These are phyloP conservation scores for Penicillium rolfsii DNA, from an alignment of 2,329 filamentous ascomycete genomes.

Conservation along the genomic window DNA sequence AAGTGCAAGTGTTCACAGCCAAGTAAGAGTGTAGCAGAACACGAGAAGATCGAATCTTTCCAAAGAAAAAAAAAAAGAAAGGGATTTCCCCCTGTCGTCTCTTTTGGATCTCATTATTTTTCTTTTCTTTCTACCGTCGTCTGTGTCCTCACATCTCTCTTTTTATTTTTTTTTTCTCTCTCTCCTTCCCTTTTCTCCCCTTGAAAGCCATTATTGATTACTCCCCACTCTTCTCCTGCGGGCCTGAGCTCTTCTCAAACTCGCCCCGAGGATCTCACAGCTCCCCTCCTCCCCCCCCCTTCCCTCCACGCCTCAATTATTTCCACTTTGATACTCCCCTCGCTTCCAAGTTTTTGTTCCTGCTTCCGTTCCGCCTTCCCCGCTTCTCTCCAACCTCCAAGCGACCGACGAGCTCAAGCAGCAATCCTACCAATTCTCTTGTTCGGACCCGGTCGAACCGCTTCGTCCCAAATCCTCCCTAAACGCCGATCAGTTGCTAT, in stretches of 20 bases:
- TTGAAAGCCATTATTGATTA: neutral
- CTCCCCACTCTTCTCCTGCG: neutral
- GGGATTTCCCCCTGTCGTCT: neutral
- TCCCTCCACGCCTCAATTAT: slow-evolving; percentile 18
- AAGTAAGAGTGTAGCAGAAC: neutral
- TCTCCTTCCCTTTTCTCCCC: neutral
- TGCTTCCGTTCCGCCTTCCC: slow-evolving; percentile 6
- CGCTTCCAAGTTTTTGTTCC: slow-evolving; percentile 13
- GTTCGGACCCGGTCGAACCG: slow-evolving; percentile 13
- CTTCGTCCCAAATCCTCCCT: slow-evolving; percentile 10
- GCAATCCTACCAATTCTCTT: slow-evolving; percentile 11
- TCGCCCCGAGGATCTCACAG: neutral
- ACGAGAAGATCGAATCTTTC: neutral
- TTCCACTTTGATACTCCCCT: slow-evolving; percentile 16
- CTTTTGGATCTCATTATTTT: neutral
- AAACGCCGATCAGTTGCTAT: slow-evolving; percentile 27
- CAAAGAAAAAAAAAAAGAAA: too few species aligned
- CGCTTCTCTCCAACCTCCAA: slow-evolving; percentile 13
- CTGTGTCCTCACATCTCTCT: neutral
- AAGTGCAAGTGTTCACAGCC: too few species aligned
- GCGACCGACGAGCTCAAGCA: neutral
- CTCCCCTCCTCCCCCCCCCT: neutral
- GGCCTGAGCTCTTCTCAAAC: neutral
- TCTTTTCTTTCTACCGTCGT: neutral
- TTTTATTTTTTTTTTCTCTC: neutral